Conservation (phyloP, 306 rosid species). For the Betula pendula region DNA sequence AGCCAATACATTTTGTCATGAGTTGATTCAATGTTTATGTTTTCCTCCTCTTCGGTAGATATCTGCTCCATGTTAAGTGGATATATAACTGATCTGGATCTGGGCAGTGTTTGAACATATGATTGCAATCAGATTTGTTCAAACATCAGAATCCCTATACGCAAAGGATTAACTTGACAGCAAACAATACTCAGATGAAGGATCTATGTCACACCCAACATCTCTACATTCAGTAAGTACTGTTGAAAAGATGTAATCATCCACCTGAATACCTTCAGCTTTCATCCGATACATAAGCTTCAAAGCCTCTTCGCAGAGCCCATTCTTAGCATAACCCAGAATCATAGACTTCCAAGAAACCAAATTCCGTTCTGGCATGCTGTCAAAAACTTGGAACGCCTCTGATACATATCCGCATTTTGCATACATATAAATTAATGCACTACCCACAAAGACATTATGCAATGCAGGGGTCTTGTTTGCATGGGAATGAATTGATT, state of each 20-base stretch:
- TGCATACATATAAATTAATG: conserved; percentile 79
- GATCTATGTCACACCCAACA: conserved; percentile 36
- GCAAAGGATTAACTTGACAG: conserved; percentile 41
- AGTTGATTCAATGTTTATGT: neutral
- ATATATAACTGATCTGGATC: conserved; percentile 26
- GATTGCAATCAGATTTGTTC: neutral
- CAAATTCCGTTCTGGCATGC: conserved; percentile 76
- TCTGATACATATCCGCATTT: conserved; percentile 76
- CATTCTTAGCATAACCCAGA: conserved; percentile 80
- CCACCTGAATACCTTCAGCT: conserved; percentile 76
- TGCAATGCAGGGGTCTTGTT: conserved; percentile 65
- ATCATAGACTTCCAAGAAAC: conserved; percentile 94
- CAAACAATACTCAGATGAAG: conserved; percentile 41
- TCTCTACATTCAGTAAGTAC: conserved; percentile 74
- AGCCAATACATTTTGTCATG: neutral
- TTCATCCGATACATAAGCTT: conserved; percentile 79
- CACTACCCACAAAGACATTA: conserved; percentile 81
- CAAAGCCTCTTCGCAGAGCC: conserved; percentile 73
- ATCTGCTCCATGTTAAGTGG: conserved; percentile 16
- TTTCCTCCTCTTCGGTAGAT: conserved; percentile 16
- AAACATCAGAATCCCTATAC: conserved; percentile 10
- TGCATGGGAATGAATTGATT: conserved; percentile 71
- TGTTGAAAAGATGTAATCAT: conserved; percentile 59
- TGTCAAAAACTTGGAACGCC: conserved; percentile 74
- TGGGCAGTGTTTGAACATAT: conserved; percentile 12